Conservation (phyloP, 1,139 yeast genomes). For the Lodderomyces elongisporus region DNA sequence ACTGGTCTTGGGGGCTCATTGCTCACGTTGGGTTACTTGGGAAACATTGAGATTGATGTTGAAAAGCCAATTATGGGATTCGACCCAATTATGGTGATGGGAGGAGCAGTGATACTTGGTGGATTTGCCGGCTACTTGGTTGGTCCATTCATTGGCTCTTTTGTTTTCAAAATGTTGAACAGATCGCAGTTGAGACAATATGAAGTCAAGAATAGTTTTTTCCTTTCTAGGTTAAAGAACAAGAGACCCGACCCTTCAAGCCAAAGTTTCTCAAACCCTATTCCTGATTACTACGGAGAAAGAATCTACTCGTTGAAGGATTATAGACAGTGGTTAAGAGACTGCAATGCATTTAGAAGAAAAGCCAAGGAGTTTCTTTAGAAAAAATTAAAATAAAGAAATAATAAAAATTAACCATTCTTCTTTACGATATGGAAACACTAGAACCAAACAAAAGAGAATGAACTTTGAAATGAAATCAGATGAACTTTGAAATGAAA, state of each 20-base stretch:
- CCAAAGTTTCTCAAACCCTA: slow-evolving; percentile 89
- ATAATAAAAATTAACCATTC: too few species aligned
- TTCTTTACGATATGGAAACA: too few species aligned
- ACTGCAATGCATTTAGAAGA: slow-evolving; percentile 85
- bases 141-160: slow-evolving; percentile 80
- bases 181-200: slow-evolving; percentile 44
- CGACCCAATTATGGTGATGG: slow-evolving; percentile 77
- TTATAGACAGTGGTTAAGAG: slow-evolving; percentile 94
- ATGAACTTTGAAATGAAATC: not conserved
- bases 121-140: slow-evolving; percentile 75
- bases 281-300: slow-evolving; percentile 97
- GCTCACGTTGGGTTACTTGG: slow-evolving; percentile 70
- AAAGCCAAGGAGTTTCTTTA: slow-evolving; percentile 76
- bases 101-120: slow-evolving; percentile 59
- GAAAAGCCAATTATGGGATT: slow-evolving; percentile 80
- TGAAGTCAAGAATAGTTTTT: slow-evolving; percentile 61
- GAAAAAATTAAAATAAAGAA: too few species aligned
- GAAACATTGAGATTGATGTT: slow-evolving; percentile 78
- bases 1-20: slow-evolving; percentile 67
- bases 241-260: slow-evolving; percentile 93
- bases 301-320: slow-evolving; percentile 81
- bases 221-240: slow-evolving; percentile 64
- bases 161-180: slow-evolving; percentile 56
- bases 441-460: not conserved
- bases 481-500: too few species aligned